Conservation (phyloP, 495 filamentous ascomycete species). For the Cryomyces minteri region DNA sequence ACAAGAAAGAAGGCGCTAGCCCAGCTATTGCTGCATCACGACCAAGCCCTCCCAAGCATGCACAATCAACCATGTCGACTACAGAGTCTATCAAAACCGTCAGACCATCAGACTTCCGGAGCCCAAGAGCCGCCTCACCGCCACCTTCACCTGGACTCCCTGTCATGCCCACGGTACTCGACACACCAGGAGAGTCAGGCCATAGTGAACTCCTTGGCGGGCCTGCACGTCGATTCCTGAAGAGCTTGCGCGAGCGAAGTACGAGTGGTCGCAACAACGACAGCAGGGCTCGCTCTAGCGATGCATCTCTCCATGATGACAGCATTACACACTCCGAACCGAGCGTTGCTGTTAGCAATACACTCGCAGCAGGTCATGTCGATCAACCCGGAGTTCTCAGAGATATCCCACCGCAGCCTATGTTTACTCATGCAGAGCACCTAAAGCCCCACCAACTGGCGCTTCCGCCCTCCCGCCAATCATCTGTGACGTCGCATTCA, state of each 20-base stretch:
- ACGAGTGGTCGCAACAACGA: slow-evolving; percentile 6
- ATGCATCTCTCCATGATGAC: background rate
- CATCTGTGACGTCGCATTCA: slow-evolving; percentile 5
- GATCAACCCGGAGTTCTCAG: slow-evolving; percentile 16
- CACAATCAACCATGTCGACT: slow-evolving; percentile 39
- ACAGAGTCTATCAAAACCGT: slow-evolving; percentile 40
- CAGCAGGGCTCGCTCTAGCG: background rate
- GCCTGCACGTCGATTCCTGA: slow-evolving; percentile 29
- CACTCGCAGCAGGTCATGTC: slow-evolving; percentile 17
- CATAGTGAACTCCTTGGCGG: slow-evolving; percentile 39
- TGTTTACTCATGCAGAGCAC: background rate
- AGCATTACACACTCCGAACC: slow-evolving; percentile 13
- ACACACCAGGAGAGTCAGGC: slow-evolving; percentile 28
- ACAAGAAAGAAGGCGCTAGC: slow-evolving; percentile 10
- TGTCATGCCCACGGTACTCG: slow-evolving; percentile 28
- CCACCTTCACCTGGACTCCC: slow-evolving; percentile 21
- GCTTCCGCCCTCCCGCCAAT: slow-evolving; percentile 2
- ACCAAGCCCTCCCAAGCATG: slow-evolving; percentile 29
- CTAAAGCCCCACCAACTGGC: background rate
- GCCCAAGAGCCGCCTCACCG: slow-evolving; percentile 8
- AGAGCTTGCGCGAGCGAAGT: slow-evolving; percentile 24
- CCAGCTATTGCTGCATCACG: slow-evolving; percentile 4
- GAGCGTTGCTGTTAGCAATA: slow-evolving; percentile 20
- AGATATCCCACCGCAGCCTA: slow-evolving; percentile 6
- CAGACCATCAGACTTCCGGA: slow-evolving; percentile 11